A percentile compares a stretch with the other conserved stretches of the same genome.
Conservation (phyloP, 225 moss, liverwort and hornwort species). For the Thuidium tamariscinum region DNA sequence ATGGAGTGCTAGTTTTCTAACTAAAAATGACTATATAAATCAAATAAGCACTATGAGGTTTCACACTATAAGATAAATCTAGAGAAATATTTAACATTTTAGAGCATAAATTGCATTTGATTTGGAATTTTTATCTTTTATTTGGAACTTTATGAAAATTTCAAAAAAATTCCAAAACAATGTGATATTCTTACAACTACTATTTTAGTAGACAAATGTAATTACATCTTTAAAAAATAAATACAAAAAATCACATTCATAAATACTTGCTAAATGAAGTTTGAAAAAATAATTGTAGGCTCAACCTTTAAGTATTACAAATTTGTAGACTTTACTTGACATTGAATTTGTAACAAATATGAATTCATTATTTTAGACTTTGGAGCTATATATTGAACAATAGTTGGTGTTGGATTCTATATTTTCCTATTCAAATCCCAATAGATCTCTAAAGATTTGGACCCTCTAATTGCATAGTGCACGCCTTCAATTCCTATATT, state of each 20-base stretch:
- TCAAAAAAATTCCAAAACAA: not conserved
- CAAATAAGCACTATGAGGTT: not conserved
- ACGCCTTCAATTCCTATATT: not conserved
- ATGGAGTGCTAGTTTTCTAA: not conserved
- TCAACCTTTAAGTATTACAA: not conserved
- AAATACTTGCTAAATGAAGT: not conserved
- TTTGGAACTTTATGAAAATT: not conserved
- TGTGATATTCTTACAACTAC: not conserved
- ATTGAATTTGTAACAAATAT: rapidly evolving
- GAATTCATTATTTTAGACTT: not conserved
- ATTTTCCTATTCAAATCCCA: not conserved
- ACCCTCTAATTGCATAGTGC: not conserved
- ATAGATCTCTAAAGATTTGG: rapidly evolving
- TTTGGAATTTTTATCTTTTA: not conserved
- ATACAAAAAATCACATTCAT: not conserved
- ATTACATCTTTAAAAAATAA: too few species aligned
- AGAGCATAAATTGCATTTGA: not conserved
- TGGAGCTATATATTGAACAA: not conserved
- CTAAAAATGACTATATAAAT: not conserved
- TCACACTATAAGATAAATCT: not conserved
- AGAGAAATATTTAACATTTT: not conserved
- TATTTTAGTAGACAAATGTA: too few species aligned
- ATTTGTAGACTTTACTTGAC: not conserved
- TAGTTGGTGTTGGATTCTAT: rapidly evolving
- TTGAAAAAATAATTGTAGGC: not conserved